Base-by-base conservation (phyloP, 106 monocot genomes). In the Apostasia ramifera region DNA sequence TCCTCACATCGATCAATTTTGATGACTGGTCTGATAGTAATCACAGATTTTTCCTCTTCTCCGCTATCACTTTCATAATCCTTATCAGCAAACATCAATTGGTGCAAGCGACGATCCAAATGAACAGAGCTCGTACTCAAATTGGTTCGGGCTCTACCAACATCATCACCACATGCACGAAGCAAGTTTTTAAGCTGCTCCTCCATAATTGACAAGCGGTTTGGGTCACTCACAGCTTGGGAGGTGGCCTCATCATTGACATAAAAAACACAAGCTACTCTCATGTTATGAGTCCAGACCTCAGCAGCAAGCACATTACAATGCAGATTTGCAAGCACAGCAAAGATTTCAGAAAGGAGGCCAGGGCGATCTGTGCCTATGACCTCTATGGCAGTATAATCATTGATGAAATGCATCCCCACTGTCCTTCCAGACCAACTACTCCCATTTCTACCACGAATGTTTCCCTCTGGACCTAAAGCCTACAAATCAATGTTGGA, bases 231-330 rank as follows among this genome's bases (percentile, higher is more conserved):
- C 53, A 94, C 50, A 8, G 87, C 81, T 67, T 66, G 40, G 15
- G 69, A 74, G 8, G 88, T 85, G 43, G 40, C 62, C 46, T 76
- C 81, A 57, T 91, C 94, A 59, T 91, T 95, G 39, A 95, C 79
- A 63, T 91, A 88, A 47, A 95, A 77, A 57, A 95, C 85, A 61
- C 91, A 91, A 42, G 88, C 94, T 5, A 91, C 78, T 47, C 88
- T 78, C 66, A 66, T 84, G 71, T 89, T 85, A 71, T 95, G 91
- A 10, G 94, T 91, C 94, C 94, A 95, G 15, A 88, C 81, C 65
- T 95, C 91, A 50, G 94, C 94, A 55, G 86, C 94, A 11, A 84
- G 58, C 39, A 95, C 85, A 72, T 95, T 95, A 79, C 86, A 91
- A 0, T 64, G 77, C 0, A 85, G 75, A 61, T 82, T 77, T 42